Evolutionary conservation across 108 stramenopile genomes (phyloP).

Genomic region (Stephanodiscus minutulus): DNA sequence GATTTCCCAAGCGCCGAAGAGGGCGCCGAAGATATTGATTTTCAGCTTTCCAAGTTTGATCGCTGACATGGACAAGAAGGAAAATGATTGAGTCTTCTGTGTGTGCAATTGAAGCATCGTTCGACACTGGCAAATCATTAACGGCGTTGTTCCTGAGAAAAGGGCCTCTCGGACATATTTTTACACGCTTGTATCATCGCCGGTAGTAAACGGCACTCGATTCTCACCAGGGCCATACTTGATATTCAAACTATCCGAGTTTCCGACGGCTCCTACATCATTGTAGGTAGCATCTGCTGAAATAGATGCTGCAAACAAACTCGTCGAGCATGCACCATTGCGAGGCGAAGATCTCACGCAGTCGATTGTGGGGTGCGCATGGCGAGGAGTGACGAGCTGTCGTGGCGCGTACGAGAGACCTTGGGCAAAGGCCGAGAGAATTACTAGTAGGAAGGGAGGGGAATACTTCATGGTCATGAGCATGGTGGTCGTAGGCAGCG

Average conservation of each 20-base stretch:
- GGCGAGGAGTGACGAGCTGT: not conserved
- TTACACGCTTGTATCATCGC: no score
- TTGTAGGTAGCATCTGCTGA: not conserved
- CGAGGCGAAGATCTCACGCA: not conserved
- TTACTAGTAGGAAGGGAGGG: not conserved
- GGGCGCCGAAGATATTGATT: slow-evolving; percentile 51
- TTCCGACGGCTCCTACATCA: not conserved
- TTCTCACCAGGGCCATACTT: slow-evolving; percentile 36
- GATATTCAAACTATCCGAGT: not conserved
- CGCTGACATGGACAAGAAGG: slow-evolving; percentile 6
- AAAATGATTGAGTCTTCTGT: not conserved
- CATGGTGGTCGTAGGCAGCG: not conserved
- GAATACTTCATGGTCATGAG: not conserved
- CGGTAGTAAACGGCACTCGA: not conserved
- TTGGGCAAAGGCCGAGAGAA: not conserved
- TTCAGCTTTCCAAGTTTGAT: slow-evolving; percentile 52
- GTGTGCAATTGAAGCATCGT: not conserved
- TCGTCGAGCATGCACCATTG: not conserved
- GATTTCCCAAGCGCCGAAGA: slow-evolving; percentile 47
- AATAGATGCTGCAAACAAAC: not conserved
- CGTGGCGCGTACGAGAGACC: not conserved
- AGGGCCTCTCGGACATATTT: not conserved
- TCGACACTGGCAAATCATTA: not conserved
- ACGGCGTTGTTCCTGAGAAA: not conserved
- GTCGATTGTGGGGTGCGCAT: not conserved